phyloP scores from a whole-genome alignment of 202 grass and related monocot genomes.

The Brachypodium distachyon region DNA sequence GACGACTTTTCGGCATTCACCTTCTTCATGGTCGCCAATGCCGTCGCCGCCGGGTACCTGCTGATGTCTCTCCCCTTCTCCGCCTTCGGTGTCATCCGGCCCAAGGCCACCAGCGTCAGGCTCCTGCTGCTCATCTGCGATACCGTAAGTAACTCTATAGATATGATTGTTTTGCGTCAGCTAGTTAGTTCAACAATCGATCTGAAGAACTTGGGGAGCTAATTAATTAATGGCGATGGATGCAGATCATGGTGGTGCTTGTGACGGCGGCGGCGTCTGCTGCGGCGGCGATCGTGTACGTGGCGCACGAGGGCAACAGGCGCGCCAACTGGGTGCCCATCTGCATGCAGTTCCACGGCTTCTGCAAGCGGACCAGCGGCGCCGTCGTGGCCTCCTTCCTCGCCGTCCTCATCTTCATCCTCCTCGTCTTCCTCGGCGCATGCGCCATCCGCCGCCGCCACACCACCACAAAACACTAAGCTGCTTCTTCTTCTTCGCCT shows the following conservation, averaged over 20 bases:
- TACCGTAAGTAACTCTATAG: constrained; percentile 21
- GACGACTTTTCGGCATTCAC: constrained; percentile 67
- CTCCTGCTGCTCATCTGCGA: constrained; percentile 71
- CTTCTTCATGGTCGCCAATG: constrained; percentile 61
- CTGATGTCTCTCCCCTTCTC: constrained; percentile 85
- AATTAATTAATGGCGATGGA: no score
- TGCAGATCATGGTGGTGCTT: constrained; percentile 44
- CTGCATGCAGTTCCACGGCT: constrained; percentile 72
- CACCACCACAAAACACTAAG: background rate
- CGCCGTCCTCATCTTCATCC: constrained; percentile 58
- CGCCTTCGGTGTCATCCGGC: constrained; percentile 31
- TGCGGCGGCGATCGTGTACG: constrained; percentile 62
- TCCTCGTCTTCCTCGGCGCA: constrained; percentile 54
- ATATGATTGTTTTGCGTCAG: no score
- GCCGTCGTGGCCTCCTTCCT: constrained; percentile 79
- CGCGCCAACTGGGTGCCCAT: constrained; percentile 83
- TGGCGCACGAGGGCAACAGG: constrained; percentile 57
- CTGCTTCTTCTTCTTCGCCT: no score
- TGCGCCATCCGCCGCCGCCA: constrained; percentile 26
- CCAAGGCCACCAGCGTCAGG: constrained; percentile 29
- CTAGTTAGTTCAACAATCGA: no score
- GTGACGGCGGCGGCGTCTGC: constrained; percentile 34
- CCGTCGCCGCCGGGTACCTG: constrained; percentile 64
- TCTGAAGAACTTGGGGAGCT: no score
- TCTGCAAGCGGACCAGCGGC: constrained; percentile 82